These are phyloP conservation scores for Boletus subcaerulescens DNA, from an alignment of 768 basidiomycete genomes.

Conservation along the genomic window DNA sequence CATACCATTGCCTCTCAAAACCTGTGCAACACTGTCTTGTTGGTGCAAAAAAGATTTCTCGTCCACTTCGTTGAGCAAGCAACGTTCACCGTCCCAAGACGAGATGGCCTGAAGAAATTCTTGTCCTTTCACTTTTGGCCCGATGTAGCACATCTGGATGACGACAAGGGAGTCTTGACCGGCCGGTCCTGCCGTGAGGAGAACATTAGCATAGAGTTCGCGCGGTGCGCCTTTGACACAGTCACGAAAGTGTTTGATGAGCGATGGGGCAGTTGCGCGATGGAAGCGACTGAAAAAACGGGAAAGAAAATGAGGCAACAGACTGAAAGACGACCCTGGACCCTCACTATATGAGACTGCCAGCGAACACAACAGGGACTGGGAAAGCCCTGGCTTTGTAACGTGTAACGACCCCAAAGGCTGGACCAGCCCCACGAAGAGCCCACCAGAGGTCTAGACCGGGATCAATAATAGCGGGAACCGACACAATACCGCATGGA, in stretches of 20 bases:
- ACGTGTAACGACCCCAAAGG: constrained; percentile 82
- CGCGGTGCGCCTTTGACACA: constrained; percentile 87
- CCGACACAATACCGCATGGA: neutral
- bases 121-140: constrained; percentile 66
- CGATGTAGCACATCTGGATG: constrained; percentile 89
- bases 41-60: constrained; percentile 89
- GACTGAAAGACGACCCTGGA: neutral
- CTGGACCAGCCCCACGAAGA: constrained; percentile 77
- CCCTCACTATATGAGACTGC: constrained; percentile 87
- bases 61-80: constrained; percentile 84
- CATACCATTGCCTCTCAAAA: constrained; percentile 78
- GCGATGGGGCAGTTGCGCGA: constrained; percentile 78
- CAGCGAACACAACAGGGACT: constrained; percentile 87
- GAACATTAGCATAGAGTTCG: constrained; percentile 85
- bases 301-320: constrained; percentile 3
- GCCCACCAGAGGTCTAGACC: constrained; percentile 83
- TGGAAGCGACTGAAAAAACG: constrained; percentile 69
- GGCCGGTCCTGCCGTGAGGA: constrained; percentile 86
- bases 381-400: constrained; percentile 89
- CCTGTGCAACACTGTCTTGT: constrained; percentile 89
- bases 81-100: constrained; percentile 85
- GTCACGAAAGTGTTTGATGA: constrained; percentile 90
- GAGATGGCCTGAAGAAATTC: constrained; percentile 82
- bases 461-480: constrained; percentile 4
- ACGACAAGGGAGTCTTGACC: constrained; percentile 83